Percentiles rank a stretch among this genome's conserved stretches.
Evolutionary conservation across 2,329 filamentous ascomycete species (phyloP).

Genomic region (Lasiodiplodia sp.): DNA sequence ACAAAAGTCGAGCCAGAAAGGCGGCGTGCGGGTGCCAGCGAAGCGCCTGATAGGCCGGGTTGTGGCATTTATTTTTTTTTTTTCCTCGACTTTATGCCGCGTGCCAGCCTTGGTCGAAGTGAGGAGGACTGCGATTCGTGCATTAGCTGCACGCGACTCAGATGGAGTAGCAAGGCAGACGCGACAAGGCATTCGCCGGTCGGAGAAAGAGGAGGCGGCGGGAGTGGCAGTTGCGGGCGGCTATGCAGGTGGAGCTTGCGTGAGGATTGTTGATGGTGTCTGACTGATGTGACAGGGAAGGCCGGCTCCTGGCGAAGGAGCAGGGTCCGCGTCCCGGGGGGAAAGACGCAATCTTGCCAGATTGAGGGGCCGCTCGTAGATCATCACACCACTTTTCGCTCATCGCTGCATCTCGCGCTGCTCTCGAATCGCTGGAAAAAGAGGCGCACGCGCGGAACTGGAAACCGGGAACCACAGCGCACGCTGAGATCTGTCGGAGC

Average conservation of each 20-base stretch:
- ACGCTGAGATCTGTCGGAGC: slow-evolving; percentile 15
- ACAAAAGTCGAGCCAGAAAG: slow-evolving; percentile 10
- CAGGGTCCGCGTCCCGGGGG: slow-evolving; percentile 13
- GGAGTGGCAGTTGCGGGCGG: slow-evolving; percentile 20
- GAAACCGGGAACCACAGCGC: slow-evolving; percentile 23
- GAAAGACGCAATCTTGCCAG: slow-evolving; percentile 28
- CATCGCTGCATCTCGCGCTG: slow-evolving; percentile 19
- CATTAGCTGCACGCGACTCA: slow-evolving; percentile 12
- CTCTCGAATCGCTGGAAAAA: slow-evolving; percentile 27
- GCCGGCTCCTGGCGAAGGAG: background rate
- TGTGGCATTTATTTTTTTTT: slow-evolving; percentile 1
- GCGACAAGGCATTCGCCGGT: background rate
- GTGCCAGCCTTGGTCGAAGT: background rate
- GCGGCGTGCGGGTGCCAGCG: background rate
- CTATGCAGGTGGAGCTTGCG: slow-evolving; percentile 14
- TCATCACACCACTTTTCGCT: slow-evolving; percentile 28
- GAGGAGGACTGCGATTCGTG: slow-evolving; percentile 2
- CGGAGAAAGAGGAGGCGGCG: slow-evolving; percentile 9
- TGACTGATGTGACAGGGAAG: slow-evolving; percentile 9
- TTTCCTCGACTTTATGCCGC: background rate
- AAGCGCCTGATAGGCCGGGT: slow-evolving; percentile 1
- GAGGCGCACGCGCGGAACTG: slow-evolving; percentile 26
- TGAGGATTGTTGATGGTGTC: slow-evolving; percentile 10
- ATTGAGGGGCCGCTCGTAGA: slow-evolving; percentile 25
- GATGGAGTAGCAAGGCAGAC: slow-evolving; percentile 6